Percentiles rank a stretch among this genome's conserved stretches.
phyloP scores from a whole-genome alignment of 164 flowering plant species.

The Tetracentron sinense region DNA sequence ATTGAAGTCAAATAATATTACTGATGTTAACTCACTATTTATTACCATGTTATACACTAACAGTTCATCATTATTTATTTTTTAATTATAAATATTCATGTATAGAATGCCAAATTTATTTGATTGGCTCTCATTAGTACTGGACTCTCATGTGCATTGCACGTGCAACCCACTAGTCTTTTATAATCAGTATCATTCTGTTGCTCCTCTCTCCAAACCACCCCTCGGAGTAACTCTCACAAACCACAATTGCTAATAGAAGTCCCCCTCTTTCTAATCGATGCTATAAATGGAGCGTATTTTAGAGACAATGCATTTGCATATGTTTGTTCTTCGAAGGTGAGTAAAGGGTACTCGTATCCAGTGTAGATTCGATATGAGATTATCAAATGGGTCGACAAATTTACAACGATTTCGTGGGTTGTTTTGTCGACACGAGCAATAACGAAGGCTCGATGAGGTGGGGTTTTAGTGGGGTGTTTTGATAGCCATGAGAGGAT shows the following conservation, averaged over 20 bases:
- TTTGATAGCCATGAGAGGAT: constrained; percentile 29
- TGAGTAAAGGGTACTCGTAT: constrained; percentile 39
- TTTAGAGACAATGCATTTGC: constrained; percentile 23
- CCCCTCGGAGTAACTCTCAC: constrained; percentile 31
- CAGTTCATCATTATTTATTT: no score
- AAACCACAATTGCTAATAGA: constrained; percentile 35
- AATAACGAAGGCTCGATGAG: constrained; percentile 45
- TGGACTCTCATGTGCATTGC: no score
- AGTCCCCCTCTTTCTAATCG: constrained; percentile 40
- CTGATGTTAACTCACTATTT: no score
- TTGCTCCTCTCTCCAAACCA: constrained; percentile 54
- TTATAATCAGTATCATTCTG: no score
- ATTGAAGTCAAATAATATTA: no score
- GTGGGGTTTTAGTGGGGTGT: constrained; percentile 17
- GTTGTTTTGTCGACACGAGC: constrained; percentile 20
- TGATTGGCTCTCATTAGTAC: no score
- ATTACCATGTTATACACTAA: no score
- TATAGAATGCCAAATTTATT: no score
- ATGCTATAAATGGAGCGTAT: constrained; percentile 33
- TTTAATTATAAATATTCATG: no score
- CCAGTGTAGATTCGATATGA: constrained; percentile 31
- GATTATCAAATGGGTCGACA: constrained; percentile 20
- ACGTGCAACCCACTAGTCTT: no score
- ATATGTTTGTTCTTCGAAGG: constrained; percentile 30
- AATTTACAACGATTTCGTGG: constrained; percentile 45